These are phyloP conservation scores for Pisolithus marmoratus DNA, from an alignment of 768 basidiomycete species.

Conservation along the genomic window DNA sequence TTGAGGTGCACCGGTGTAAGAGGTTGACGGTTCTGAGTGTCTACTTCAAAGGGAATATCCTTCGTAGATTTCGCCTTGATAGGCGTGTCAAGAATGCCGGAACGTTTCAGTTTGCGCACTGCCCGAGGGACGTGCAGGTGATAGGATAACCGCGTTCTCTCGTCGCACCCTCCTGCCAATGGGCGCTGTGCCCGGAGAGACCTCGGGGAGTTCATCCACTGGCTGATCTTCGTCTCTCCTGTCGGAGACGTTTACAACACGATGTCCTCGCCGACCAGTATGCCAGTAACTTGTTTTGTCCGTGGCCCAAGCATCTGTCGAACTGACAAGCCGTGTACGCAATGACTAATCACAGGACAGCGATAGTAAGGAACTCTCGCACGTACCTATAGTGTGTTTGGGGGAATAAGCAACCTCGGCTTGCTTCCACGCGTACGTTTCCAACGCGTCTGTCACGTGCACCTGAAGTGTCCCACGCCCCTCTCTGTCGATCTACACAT, in stretches of 20 bases:
- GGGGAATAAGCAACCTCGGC: too few relatives aligned
- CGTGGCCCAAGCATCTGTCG: constrained; percentile 48
- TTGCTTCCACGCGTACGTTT: too few relatives aligned
- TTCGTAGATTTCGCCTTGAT: constrained; percentile 11
- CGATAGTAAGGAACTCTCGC: too few relatives aligned
- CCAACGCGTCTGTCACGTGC: constrained; percentile 17
- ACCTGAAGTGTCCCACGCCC: background rate
- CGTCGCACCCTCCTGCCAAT: constrained; percentile 7
- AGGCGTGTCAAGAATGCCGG: constrained; percentile 25
- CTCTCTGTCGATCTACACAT: too few relatives aligned
- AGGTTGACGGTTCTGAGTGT: constrained; percentile 31
- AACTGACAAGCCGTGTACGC: background rate
- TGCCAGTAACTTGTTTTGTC: constrained; percentile 59
- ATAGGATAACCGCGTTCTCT: constrained; percentile 21
- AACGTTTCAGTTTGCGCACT: constrained; percentile 10
- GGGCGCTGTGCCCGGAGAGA: constrained; percentile 34
- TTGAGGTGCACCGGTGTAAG: constrained; percentile 37
- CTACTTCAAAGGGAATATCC: constrained; percentile 13
- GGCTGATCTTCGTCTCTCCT: constrained; percentile 20
- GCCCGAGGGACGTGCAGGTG: constrained; percentile 14
- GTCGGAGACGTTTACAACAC: constrained; percentile 48
- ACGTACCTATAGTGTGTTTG: too few relatives aligned
- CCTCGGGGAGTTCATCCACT: constrained; percentile 29
- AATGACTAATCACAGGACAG: too few relatives aligned
- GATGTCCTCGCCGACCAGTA: constrained; percentile 60